Evolutionary conservation across 768 basidiomycete genomes (phyloP).

Genomic region (Collybia nuda): DNA sequence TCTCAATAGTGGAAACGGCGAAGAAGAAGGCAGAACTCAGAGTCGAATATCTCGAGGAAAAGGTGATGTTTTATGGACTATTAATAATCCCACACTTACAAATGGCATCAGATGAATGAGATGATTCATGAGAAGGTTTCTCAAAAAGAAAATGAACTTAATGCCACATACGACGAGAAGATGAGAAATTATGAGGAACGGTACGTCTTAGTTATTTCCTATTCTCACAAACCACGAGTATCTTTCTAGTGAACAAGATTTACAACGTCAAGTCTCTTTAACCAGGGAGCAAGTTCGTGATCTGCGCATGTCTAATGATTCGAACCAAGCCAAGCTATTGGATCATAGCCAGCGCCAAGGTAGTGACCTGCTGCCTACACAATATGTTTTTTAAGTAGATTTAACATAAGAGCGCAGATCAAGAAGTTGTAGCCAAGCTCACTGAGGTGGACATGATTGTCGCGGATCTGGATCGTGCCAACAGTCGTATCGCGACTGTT

Average conservation of each 20-base stretch:
- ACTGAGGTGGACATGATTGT: slow-evolving; percentile 95
- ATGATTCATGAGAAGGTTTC: slow-evolving; percentile 85
- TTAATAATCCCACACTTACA: slow-evolving; percentile 5
- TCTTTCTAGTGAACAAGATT: slow-evolving; percentile 76
- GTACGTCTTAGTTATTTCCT: slow-evolving; percentile 38
- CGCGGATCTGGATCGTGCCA: slow-evolving; percentile 93
- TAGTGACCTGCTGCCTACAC: slow-evolving; percentile 27
- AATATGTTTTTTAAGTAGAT: background rate
- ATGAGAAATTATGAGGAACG: slow-evolving; percentile 95
- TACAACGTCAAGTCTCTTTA: slow-evolving; percentile 88
- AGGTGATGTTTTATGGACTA: slow-evolving; percentile 43
- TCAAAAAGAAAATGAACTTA: slow-evolving; percentile 95
- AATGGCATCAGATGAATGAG: slow-evolving; percentile 80
- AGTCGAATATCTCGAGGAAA: slow-evolving; percentile 79
- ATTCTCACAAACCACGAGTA: background rate
- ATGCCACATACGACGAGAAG: slow-evolving; percentile 95
- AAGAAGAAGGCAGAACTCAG: slow-evolving; percentile 76
- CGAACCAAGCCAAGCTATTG: slow-evolving; percentile 88
- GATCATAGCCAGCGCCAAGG: slow-evolving; percentile 92
- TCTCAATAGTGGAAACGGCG: slow-evolving; percentile 59
- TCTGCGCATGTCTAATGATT: slow-evolving; percentile 87
- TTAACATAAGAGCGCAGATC: slow-evolving; percentile 50
- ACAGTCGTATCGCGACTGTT: slow-evolving; percentile 86
- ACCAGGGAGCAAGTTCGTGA: slow-evolving; percentile 89
- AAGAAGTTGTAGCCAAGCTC: slow-evolving; percentile 87